Percentiles rank a stretch among this genome's conserved stretches.
Conservation (phyloP, 108 stramenopile genomes). For the Halocafeteria seosinensis region DNA sequence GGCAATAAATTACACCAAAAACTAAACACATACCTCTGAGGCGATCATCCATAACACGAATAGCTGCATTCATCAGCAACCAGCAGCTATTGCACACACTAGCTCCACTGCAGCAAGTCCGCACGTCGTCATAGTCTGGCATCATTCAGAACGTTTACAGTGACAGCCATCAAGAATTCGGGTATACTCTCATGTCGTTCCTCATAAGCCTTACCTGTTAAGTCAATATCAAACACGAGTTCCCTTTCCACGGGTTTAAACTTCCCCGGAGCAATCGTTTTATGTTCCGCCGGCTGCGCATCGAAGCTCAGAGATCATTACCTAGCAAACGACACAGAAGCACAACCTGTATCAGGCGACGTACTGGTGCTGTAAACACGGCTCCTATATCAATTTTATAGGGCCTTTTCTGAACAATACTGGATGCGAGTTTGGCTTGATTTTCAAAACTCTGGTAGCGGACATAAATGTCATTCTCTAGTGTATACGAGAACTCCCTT, state of each 20-base stretch:
- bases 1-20: not conserved
- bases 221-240: constrained; percentile 95
- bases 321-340: not conserved
- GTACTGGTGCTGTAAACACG: constrained; percentile 54
- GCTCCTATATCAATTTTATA: constrained; percentile 98
- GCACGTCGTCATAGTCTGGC: constrained; percentile 93
- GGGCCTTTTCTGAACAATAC: constrained; percentile 62
- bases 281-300: constrained; percentile 56
- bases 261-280: constrained; percentile 38
- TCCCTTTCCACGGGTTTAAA: constrained; percentile 76
- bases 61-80: constrained; percentile 87
- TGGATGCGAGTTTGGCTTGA: constrained; percentile 45
- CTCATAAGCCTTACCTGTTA: no score
- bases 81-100: constrained; percentile 51
- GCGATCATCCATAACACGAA: constrained; percentile 65
- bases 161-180: no score
- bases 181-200: no score
- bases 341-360: not conserved
- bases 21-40: constrained; percentile 1
- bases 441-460: constrained; percentile 71
- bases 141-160: no score
- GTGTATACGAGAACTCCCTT: constrained; percentile 91
- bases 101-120: constrained; percentile 64
- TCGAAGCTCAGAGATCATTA: not conserved
- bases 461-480: constrained; percentile 88